These are phyloP conservation scores for Stereocaulon alpinum DNA, from an alignment of 495 filamentous ascomycete species.

Conservation along the genomic window DNA sequence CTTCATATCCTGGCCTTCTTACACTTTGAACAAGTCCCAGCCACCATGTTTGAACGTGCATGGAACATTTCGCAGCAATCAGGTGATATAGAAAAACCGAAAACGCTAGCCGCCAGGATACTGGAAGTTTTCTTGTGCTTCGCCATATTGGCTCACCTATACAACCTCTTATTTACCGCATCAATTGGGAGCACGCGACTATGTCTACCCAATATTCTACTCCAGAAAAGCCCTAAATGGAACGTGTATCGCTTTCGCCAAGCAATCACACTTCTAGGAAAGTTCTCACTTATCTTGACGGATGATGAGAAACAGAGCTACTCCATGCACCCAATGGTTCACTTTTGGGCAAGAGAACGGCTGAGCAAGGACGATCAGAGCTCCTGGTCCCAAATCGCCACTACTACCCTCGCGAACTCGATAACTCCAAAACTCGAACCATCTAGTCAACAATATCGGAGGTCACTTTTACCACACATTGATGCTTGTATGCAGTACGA, in stretches of 20 bases:
- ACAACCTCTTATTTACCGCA: neutral
- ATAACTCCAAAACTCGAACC: neutral
- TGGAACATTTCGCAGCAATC: conserved; percentile 3
- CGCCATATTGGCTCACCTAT: neutral
- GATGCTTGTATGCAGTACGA: conserved; percentile 20
- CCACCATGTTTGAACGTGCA: conserved; percentile 9
- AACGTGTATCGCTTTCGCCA: neutral
- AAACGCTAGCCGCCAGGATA: neutral
- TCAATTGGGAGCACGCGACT: neutral
- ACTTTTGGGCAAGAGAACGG: conserved; percentile 28
- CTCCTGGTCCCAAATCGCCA: conserved; percentile 2
- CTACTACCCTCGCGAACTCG: conserved; percentile 18
- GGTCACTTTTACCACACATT: conserved; percentile 22
- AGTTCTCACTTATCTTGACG: neutral
- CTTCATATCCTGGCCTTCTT: conserved; percentile 30
- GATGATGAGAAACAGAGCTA: conserved; percentile 15
- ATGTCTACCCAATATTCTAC: neutral
- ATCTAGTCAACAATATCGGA: conserved; percentile 12
- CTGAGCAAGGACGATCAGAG: conserved; percentile 18
- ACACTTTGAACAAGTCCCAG: conserved; percentile 26
- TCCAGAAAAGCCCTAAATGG: neutral
- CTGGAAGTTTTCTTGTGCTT: neutral
- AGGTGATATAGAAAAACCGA: neutral
- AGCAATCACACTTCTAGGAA: neutral
- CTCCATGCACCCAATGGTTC: conserved; percentile 30